Evolutionary conservation across 495 filamentous ascomycete species (phyloP).

Genomic region (Talaromyces thailandensis): DNA sequence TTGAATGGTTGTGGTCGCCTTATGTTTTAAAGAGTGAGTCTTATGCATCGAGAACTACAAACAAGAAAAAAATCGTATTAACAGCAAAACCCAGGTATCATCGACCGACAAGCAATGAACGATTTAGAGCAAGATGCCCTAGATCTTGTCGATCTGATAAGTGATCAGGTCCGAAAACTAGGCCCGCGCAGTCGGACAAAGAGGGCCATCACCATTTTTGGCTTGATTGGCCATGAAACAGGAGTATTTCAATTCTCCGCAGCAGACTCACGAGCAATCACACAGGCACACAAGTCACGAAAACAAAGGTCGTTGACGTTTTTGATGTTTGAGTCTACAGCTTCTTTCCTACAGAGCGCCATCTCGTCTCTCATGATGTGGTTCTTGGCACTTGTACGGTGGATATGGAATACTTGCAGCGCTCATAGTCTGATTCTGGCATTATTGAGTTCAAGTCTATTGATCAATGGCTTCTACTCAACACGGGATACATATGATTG

Average conservation of each 20-base stretch:
- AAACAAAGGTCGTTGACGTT: slow-evolving; percentile 56
- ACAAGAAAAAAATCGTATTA: neutral
- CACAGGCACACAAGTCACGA: slow-evolving; percentile 45
- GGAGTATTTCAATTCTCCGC: slow-evolving; percentile 54
- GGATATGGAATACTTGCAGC: slow-evolving; percentile 57
- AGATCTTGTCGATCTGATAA: slow-evolving; percentile 76
- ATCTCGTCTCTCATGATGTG: slow-evolving; percentile 66
- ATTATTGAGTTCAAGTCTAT: slow-evolving; percentile 54
- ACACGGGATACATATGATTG: slow-evolving; percentile 59
- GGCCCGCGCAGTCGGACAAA: slow-evolving; percentile 74
- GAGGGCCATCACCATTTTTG: slow-evolving; percentile 86
- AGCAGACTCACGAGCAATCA: slow-evolving; percentile 26
- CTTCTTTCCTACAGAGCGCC: slow-evolving; percentile 60
- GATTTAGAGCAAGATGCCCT: slow-evolving; percentile 77
- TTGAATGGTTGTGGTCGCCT: slow-evolving; percentile 71
- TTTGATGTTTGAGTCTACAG: slow-evolving; percentile 60
- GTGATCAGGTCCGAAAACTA: slow-evolving; percentile 77
- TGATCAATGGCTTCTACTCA: slow-evolving; percentile 64
- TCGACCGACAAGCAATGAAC: slow-evolving; percentile 70
- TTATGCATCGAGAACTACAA: neutral
- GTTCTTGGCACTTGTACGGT: slow-evolving; percentile 52
- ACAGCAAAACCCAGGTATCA: slow-evolving; percentile 36
- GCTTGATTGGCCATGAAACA: slow-evolving; percentile 67
- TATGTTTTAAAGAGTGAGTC: slow-evolving; percentile 50
- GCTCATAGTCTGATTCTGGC: slow-evolving; percentile 68